Base-by-base conservation (phyloP, 2,329 filamentous ascomycete species). In the Penicillium paneum region DNA sequence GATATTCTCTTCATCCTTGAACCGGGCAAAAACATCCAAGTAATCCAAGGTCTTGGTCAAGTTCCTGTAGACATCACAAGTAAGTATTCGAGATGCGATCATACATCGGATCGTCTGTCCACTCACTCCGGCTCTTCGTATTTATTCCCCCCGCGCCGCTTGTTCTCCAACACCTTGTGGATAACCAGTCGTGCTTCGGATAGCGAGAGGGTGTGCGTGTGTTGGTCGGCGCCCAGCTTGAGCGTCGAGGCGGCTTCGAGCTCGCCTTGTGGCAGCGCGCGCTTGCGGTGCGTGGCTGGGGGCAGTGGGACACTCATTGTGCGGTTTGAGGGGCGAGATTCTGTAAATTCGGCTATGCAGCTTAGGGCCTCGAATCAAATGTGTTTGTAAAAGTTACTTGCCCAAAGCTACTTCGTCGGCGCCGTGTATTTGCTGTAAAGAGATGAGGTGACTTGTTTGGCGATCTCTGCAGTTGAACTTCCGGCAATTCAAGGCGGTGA, bases 1-100 rank as follows among this genome's bases (percentile, higher is more conserved):
- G 69, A 96, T 89, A 63, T 94, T 94, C 73, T 96, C 90, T 73
- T 93, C 91, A 67, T 92, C 87, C 78, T 96, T 96, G 82, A 97
- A 97, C 34, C 94, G 89, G 17, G 92, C 89, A 76, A 99, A 99
- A 59, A 91, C 86, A 67, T 96, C 91, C 50, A 97, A 85, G 76
- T 99, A 97, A 69, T 92, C 90, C 62, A 91, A 83, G 26, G 93
- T 97, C 74, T 96, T 92, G 59, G 84, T 86, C 53, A 96, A 82
- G 73, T 92, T 91, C 47, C 72, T 76, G 52, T 40, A 31, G 15
- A 15, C 19, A 44, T 42, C 13, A 28, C 26, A 31, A 15, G 49
- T 58, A 21, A 57, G 36, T 13, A 35, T 44, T 36, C 28, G 31
- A 34, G 35, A 11, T 44, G 1, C 21, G 21, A 24, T 5, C 21